Conservation (phyloP, 495 filamentous ascomycete species). For the Penicillium bialowiezense region DNA sequence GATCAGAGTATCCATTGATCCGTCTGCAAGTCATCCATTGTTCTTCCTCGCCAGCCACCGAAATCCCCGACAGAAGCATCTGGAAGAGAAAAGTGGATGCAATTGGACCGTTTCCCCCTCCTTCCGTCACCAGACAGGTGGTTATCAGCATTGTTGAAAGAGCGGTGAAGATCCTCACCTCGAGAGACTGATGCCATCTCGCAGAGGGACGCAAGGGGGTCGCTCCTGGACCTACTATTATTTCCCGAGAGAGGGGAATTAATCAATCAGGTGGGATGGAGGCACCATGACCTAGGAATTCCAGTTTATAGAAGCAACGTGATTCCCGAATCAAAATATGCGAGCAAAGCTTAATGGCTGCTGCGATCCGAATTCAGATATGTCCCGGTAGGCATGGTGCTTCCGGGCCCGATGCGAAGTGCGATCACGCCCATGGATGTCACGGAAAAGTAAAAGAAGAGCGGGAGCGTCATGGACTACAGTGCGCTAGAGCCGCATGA, state of each 20-base stretch:
- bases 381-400: not conserved
- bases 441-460: not conserved
- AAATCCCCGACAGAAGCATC: not conserved
- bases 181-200: constrained; percentile 18
- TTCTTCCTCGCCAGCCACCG: not conserved
- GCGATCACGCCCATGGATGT: not conserved
- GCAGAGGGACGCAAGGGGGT: constrained; percentile 25
- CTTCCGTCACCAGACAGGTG: not conserved
- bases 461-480: not conserved
- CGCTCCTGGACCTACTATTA: not conserved
- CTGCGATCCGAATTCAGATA: constrained; percentile 1
- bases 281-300: not conserved
- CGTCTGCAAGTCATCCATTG: constrained; percentile 5
- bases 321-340: not conserved
- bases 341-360: constrained; percentile 5
- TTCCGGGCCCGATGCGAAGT: not conserved
- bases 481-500: constrained; percentile 13
- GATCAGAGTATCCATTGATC: not conserved
- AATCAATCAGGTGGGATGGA: not conserved
- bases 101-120: not conserved
- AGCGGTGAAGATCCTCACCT: constrained; percentile 20
- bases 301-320: not conserved
- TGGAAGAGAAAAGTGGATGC: not conserved
- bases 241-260: not conserved
- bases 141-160: constrained; percentile 6